phyloP scores from a whole-genome alignment of 495 filamentous ascomycete genomes.

The Zalerion maritima region DNA sequence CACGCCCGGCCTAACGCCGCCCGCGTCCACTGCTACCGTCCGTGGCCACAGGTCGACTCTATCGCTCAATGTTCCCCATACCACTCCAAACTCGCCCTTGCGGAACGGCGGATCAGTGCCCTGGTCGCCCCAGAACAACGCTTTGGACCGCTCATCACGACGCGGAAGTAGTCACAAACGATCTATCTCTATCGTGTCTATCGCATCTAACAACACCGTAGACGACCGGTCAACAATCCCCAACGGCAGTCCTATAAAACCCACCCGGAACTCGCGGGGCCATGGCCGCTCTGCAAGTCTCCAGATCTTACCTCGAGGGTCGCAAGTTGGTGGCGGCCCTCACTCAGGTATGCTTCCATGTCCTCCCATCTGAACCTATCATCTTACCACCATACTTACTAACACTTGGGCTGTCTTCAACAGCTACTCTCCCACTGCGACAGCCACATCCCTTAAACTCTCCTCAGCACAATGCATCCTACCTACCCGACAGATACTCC shows the following conservation, averaged over 20 bases:
- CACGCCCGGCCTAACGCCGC: conserved; percentile 24
- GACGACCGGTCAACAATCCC: conserved; percentile 19
- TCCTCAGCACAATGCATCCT: conserved; percentile 33
- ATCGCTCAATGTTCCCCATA: conserved; percentile 42
- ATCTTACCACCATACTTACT: not conserved
- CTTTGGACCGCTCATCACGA: conserved; percentile 16
- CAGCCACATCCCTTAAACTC: conserved; percentile 22
- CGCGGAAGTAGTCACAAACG: conserved; percentile 38
- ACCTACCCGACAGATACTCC: conserved; percentile 25
- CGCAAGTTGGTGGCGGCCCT: conserved; percentile 20
- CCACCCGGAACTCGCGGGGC: conserved; percentile 39
- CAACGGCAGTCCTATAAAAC: conserved; percentile 13
- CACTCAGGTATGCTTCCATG: conserved; percentile 26
- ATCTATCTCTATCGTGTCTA: conserved; percentile 90
- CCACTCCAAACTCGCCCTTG: conserved; percentile 22
- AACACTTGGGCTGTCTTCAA: conserved; percentile 1
- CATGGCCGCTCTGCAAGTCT: conserved; percentile 77
- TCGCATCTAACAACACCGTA: conserved; percentile 51
- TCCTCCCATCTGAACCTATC: not conserved
- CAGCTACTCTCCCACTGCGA: conserved; percentile 28
- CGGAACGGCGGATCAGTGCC: conserved; percentile 17
- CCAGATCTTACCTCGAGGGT: conserved; percentile 52
- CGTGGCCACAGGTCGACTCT: conserved; percentile 43
- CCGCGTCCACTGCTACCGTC: conserved; percentile 12
- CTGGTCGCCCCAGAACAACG: conserved; percentile 15